These are phyloP conservation scores for Cynanchum wilfordii DNA, from an alignment of 257 asterid species.

Conservation along the genomic window DNA sequence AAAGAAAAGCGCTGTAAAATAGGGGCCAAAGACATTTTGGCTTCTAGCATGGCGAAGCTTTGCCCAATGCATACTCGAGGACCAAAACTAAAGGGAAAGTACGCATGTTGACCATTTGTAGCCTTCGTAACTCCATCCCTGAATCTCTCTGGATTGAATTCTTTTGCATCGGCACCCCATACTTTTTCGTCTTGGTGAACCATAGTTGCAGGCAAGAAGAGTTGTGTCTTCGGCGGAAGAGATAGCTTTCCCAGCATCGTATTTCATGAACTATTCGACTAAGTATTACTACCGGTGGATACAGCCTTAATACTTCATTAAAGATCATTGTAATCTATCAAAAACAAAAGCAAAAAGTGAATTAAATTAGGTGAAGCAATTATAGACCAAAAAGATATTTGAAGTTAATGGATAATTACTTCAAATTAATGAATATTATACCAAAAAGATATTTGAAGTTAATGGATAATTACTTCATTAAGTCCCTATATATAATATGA, in stretches of 20 bases:
- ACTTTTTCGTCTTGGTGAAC: slow-evolving; percentile 1
- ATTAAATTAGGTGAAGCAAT: no score
- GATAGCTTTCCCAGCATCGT: background rate
- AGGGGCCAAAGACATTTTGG: slow-evolving; percentile 25
- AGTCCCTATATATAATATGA: no score
- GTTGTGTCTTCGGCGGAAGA: background rate
- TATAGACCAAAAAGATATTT: no score
- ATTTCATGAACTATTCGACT: background rate
- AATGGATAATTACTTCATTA: no score
- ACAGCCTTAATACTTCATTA: no score
- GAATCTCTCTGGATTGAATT: slow-evolving; percentile 1
- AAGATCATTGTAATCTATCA: no score
- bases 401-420: no score
- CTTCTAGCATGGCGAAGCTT: slow-evolving; percentile 24
- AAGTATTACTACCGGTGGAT: no score
- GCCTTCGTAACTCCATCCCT: background rate
- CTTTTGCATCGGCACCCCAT: slow-evolving; percentile 5
- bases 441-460: no score
- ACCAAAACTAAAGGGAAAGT: slow-evolving; percentile 29
- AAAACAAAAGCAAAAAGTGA: no score
- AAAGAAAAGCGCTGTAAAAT: slow-evolving; percentile 23
- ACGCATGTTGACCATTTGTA: slow-evolving; percentile 6
- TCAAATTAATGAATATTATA: no score
- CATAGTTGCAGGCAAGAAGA: background rate
- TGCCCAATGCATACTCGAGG: slow-evolving; percentile 31